These are phyloP conservation scores for Pichia kudriavzevii DNA, from an alignment of 1,139 yeast genomes.

Conservation along the genomic window DNA sequence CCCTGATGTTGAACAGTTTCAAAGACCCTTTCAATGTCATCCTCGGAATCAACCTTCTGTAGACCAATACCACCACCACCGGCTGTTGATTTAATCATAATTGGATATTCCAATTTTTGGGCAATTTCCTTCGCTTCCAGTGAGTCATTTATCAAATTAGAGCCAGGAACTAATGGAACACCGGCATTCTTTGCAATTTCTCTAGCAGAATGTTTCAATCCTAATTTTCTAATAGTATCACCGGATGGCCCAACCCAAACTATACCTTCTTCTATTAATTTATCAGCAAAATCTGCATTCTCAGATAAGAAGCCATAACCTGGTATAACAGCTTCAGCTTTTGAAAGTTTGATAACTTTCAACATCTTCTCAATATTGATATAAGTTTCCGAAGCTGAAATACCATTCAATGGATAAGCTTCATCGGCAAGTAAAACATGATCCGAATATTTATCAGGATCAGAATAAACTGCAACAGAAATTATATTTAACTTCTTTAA, in stretches of 20 bases:
- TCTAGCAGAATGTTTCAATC: slow-evolving; percentile 93
- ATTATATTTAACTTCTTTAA: slow-evolving; percentile 69
- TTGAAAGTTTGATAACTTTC: slow-evolving; percentile 72
- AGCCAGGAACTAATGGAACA: slow-evolving; percentile 94
- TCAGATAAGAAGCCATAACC: slow-evolving; percentile 97
- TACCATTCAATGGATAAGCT: slow-evolving; percentile 71
- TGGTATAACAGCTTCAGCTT: slow-evolving; percentile 90
- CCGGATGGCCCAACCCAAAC: slow-evolving; percentile 95
- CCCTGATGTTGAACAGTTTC: slow-evolving; percentile 93
- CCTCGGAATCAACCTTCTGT: slow-evolving; percentile 80
- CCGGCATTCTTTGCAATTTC: slow-evolving; percentile 82
- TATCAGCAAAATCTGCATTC: slow-evolving; percentile 91
- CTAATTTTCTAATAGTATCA: slow-evolving; percentile 81
- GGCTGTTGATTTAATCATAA: slow-evolving; percentile 95
- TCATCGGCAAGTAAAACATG: slow-evolving; percentile 81
- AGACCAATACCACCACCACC: slow-evolving; percentile 99
- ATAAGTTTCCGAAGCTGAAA: slow-evolving; percentile 85
- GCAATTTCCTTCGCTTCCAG: slow-evolving; percentile 74
- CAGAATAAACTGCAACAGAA: slow-evolving; percentile 84
- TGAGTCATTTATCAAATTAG: slow-evolving; percentile 64
- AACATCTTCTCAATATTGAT: slow-evolving; percentile 77
- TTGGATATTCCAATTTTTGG: slow-evolving; percentile 73
- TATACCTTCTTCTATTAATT: slow-evolving; percentile 74
- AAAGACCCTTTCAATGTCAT: slow-evolving; percentile 75
- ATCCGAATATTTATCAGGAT: slow-evolving; percentile 80